Base-by-base conservation (phyloP, 106 monocot genomes). In the Phalaenopsis equestris region DNA sequence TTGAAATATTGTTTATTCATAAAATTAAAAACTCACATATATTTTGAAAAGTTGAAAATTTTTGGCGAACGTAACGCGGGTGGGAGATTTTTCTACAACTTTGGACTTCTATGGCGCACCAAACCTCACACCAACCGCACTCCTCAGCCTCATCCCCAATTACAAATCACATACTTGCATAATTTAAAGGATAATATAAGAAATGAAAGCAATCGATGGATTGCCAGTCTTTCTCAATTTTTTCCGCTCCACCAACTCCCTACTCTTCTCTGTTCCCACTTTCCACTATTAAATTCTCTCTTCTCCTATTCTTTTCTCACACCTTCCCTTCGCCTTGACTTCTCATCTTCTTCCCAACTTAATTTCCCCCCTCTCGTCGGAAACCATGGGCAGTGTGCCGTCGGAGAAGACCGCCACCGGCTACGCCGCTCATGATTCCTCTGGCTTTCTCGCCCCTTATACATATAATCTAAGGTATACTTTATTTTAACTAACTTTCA, bases 381-480 rank as follows among this genome's bases (percentile, higher is more conserved):
- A 46, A 72, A 68, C 61, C 49, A 96, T 96, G 96, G 96, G 91
- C 11, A 91, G 86, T 67, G 36, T 81, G 8, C 75, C 75, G 5
- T 6, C 78, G 0, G 93, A 90, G 78, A 93, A 46, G 45, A 78
- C 74, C 1, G 74, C 88, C 79, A 87, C 75, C 0, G 96, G 96
- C 24, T 96, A 92, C 90, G 96, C 96, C 1, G 96, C 96, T 1
- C 87, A 52, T 55, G 96, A 96, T 79, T 8, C 91, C 56, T 87
- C 86, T 5, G 96, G 96, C 2, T 6, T 89, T 21, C 84, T 97
- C 78, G 79, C 94, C 42, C 96, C 92, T 58, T 94, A 85, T 87
- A 85, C 83, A 56, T 97, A 87, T 87, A 86, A 85, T 6, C 67
- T 97, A 56, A 96, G 96, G 93, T 94, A 85, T 15, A 1, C 18